Base-by-base conservation (phyloP, 148 eudicot genomes). In the Cornus suecica region DNA sequence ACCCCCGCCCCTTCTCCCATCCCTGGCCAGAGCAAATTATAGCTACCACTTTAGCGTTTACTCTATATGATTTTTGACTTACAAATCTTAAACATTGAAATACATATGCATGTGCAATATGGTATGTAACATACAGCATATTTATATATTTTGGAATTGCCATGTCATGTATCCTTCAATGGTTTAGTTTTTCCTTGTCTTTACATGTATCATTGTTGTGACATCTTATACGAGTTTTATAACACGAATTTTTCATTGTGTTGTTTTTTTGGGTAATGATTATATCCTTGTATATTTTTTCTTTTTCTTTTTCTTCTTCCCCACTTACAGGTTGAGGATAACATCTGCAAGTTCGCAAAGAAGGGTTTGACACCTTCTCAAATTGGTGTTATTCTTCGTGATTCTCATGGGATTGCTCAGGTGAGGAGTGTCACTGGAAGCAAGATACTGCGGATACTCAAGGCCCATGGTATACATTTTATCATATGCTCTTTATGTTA, bases 361-460 rank as follows among this genome's bases (percentile, higher is more conserved):
- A 80, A 80, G 79, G 82, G 82, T 70, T 58, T 80, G 41, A 74
- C 82, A 31, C 82, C 78, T 28, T 80, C 82, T n/a, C 82, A 80
- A 26, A 80, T 80, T 3, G 82, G 82, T 75, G 82, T 80, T 37
- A 80, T 80, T 65, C 82, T 80, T 26, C 82, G 82, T 64, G 78
- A 80, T 70, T 80, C 82, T 75, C 79, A 80, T 54, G 82, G 82
- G 28, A 80, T 80, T 65, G 82, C 82, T 54, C 82, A 75, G 70
- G 82, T 80, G 64, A 75, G 75, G 23, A 80, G 75, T 42, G 78
- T 80, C 30, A 78, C 81, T 0, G 81, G 81, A 3, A 78, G 81
- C 77, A 78, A 78, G 73, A 78, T 78, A 66, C 58, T 80, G 71
- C 70, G 87, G 31, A 81, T 84, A 48, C 84, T 84, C 76, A 84